Base-by-base conservation (phyloP, 345 rosid species). In the Camelina laxa region DNA sequence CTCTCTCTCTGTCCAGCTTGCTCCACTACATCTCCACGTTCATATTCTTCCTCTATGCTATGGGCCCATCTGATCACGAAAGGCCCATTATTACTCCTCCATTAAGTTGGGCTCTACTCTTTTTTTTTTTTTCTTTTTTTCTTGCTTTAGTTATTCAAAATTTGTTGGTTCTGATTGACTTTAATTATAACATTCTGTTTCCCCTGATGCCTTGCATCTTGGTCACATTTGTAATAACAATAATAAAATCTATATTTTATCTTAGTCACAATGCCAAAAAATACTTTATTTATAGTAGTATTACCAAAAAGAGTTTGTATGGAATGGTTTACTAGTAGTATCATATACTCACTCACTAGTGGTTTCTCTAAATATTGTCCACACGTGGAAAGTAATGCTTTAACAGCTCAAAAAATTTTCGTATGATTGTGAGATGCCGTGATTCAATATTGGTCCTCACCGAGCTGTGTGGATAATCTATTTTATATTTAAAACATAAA, bases 1-100 rank as follows among this genome's bases (percentile, higher is more conserved):
- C 67, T 70, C 71, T 63, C 70, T 70, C 80, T 62, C 72, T 70
- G 72, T 56, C 70, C 71, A 47, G 30, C 67, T 69, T 70, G 36
- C 65, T 63, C 76, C 80, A 77, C 80, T 70, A 70, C 45, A 35
- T 24, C 53, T 69, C 75, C 80, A 69, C 59, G 33, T 70, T 70
- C 75, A 27, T 57, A 16, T 57, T 33, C 19, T 57, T 33, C 19
- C n/a, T 49, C 36, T 20, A 39, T 57, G 68, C 49, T 20, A 39
- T 57, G 72, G 62, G 73, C 80, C 80, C 76, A 48, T 70, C 15
- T 49, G 47, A 58, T 77, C 16, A 77, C 58, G 0, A 42, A 11
- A 71, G 71, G 76, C 80, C 80, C 80, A 65, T 69, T 69, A 67
- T 8, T 3, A 56, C 7, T 14, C 24, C 53, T 63, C 65, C 58